These are phyloP conservation scores for Pontederia crassipes DNA, from an alignment of 176 grass and related monocot species.

Conservation along the genomic window DNA sequence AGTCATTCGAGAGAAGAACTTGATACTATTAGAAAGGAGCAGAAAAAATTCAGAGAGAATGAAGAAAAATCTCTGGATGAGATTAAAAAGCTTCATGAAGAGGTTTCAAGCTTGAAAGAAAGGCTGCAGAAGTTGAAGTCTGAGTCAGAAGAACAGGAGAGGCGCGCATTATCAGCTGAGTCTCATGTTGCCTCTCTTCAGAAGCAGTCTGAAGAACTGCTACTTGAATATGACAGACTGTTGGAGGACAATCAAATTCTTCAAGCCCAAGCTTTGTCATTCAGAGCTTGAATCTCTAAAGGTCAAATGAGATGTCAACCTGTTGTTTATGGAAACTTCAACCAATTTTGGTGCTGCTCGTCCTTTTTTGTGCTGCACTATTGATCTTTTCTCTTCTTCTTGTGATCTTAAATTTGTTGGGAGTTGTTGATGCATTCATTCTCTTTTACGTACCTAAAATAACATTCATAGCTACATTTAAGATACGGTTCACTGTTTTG, in stretches of 20 bases:
- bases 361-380: no score
- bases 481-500: no score
- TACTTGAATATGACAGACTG: slow-evolving; percentile 69
- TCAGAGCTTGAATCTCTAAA: slow-evolving; percentile 12
- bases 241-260: slow-evolving; percentile 88
- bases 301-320: no score
- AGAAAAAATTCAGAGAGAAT: slow-evolving; percentile 33
- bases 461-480: no score
- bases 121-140: slow-evolving; percentile 52
- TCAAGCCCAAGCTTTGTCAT: slow-evolving; percentile 44
- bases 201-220: slow-evolving; percentile 63
- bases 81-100: slow-evolving; percentile 42
- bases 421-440: no score
- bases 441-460: no score
- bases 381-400: no score
- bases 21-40: slow-evolving; percentile 65
- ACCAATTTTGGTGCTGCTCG: no score
- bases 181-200: slow-evolving; percentile 53
- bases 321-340: no score
- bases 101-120: slow-evolving; percentile 37
- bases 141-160: slow-evolving; percentile 41
- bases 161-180: slow-evolving; percentile 32
- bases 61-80: slow-evolving; percentile 46
- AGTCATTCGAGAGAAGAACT: slow-evolving; percentile 50
- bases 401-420: no score